These are phyloP conservation scores for Xylaria multiplex DNA, from an alignment of 2,329 filamentous ascomycete species.

Conservation along the genomic window DNA sequence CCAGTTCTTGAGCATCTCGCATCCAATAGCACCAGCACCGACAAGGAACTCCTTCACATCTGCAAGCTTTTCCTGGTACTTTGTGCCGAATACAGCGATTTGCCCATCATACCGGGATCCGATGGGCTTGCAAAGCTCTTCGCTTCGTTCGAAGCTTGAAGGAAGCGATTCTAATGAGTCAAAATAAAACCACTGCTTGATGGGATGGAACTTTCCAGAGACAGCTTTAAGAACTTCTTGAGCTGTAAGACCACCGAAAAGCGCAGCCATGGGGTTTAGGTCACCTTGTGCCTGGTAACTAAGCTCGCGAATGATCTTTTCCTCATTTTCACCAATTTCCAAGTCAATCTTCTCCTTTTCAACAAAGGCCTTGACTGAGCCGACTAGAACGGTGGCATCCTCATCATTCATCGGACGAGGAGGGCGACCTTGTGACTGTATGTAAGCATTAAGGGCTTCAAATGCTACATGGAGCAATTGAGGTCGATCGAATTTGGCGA, in stretches of 20 bases:
- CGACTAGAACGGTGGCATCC: constrained; percentile 82
- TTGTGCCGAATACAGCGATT: constrained; percentile 92
- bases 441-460: constrained; percentile 90
- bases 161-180: constrained; percentile 97
- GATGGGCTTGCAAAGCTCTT: constrained; percentile 86
- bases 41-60: constrained; percentile 95
- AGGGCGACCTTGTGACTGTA: constrained; percentile 76
- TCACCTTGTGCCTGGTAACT: constrained; percentile 95
- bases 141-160: constrained; percentile 75
- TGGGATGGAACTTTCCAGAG: constrained; percentile 96
- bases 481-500: constrained; percentile 96
- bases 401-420: constrained; percentile 85
- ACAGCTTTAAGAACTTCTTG: constrained; percentile 97
- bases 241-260: constrained; percentile 92
- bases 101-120: constrained; percentile 94
- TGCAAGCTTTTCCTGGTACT: constrained; percentile 92
- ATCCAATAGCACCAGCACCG: constrained; percentile 95
- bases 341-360: constrained; percentile 79
- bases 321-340: constrained; percentile 92
- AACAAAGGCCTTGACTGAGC: constrained; percentile 78
- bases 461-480: constrained; percentile 91
- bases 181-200: constrained; percentile 96
- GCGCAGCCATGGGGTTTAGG: constrained; percentile 88
- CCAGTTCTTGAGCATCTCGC: constrained; percentile 99
- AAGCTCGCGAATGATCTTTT: constrained; percentile 91